These are phyloP conservation scores for Populus tremula DNA, from an alignment of 345 rosid species.

Conservation along the genomic window DNA sequence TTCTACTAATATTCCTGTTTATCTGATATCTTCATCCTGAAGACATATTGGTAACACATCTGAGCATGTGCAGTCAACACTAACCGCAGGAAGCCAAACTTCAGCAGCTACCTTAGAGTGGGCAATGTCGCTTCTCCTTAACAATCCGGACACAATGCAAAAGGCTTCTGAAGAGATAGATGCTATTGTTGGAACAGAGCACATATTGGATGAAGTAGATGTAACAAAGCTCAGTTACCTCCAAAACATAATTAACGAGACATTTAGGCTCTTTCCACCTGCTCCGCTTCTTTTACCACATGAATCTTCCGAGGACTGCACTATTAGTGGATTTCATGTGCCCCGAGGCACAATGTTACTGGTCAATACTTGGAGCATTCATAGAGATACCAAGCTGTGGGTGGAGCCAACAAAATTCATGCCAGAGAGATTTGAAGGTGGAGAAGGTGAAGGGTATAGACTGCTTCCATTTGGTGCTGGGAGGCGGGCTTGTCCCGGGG, in stretches of 20 bases:
- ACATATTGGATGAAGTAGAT: slow-evolving; percentile 38
- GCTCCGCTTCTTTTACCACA: slow-evolving; percentile 46
- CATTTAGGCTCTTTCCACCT: slow-evolving; percentile 34
- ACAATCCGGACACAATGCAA: slow-evolving; percentile 27
- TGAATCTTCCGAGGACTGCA: slow-evolving; percentile 32
- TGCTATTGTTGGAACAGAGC: slow-evolving; percentile 22
- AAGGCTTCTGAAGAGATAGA: slow-evolving; percentile 37
- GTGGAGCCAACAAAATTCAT: slow-evolving; percentile 35
- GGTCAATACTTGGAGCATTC: slow-evolving; percentile 49
- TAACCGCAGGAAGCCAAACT: slow-evolving; percentile 51
- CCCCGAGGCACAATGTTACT: slow-evolving; percentile 34
- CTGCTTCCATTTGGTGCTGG: slow-evolving; percentile 56
- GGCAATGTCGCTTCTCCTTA: slow-evolving; percentile 48
- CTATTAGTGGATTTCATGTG: neutral
- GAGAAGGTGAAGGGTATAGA: slow-evolving; percentile 17
- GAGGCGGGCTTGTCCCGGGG: slow-evolving; percentile 52
- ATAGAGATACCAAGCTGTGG: slow-evolving; percentile 51
- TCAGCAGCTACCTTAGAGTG: slow-evolving; percentile 41
- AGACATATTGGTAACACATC: neutral
- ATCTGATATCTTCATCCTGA: neutral
- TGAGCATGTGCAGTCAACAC: neutral
- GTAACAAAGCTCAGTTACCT: slow-evolving; percentile 33
- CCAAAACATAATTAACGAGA: slow-evolving; percentile 40
- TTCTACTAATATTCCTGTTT: too few relatives aligned
- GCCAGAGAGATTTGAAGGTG: slow-evolving; percentile 29